A percentile compares a stretch with the other conserved stretches of the same genome.
Evolutionary conservation across 2,329 filamentous ascomycete genomes (phyloP).

Genomic region (Rutstroemia sydowiana): DNA sequence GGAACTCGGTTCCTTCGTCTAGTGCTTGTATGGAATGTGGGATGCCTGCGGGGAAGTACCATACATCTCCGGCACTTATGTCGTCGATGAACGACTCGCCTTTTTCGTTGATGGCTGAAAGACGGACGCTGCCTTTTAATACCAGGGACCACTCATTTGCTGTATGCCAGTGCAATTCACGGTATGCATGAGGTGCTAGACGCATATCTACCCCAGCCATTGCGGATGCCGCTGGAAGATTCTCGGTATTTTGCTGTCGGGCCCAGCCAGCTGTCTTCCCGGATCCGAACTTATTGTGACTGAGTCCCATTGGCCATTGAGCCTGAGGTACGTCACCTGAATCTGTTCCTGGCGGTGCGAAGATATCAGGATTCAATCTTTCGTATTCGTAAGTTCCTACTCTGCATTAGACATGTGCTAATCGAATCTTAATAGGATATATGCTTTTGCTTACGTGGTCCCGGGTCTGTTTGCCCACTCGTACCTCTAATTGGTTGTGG

Average conservation of each 20-base stretch:
- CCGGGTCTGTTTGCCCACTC: slow-evolving; percentile 42
- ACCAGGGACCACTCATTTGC: slow-evolving; percentile 46
- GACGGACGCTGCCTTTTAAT: slow-evolving; percentile 44
- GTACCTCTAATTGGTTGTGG: slow-evolving; percentile 48
- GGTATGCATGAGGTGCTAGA: slow-evolving; percentile 48
- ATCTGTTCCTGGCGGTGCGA: slow-evolving; percentile 48
- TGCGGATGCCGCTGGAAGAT: slow-evolving; percentile 38
- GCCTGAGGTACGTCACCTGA: slow-evolving; percentile 39
- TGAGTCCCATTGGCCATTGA: slow-evolving; percentile 48
- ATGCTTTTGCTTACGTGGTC: slow-evolving; percentile 31
- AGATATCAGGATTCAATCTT: slow-evolving; percentile 46
- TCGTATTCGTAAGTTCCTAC: slow-evolving; percentile 41
- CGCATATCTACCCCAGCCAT: slow-evolving; percentile 56
- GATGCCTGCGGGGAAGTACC: slow-evolving; percentile 45
- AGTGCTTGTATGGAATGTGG: slow-evolving; percentile 49
- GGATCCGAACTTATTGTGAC: slow-evolving; percentile 37
- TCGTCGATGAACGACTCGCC: slow-evolving; percentile 42
- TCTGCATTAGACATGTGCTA: not conserved
- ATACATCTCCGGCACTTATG: slow-evolving; percentile 43
- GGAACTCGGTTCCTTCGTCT: slow-evolving; percentile 48
- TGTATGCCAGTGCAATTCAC: slow-evolving; percentile 58
- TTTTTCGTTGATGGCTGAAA: slow-evolving; percentile 45
- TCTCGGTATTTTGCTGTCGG: slow-evolving; percentile 45
- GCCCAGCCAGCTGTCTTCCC: slow-evolving; percentile 43
- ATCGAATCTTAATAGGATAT: not conserved